These are phyloP conservation scores for Puccinellia tenuiflora DNA, from an alignment of 176 grass and related monocot genomes.

Conservation along the genomic window DNA sequence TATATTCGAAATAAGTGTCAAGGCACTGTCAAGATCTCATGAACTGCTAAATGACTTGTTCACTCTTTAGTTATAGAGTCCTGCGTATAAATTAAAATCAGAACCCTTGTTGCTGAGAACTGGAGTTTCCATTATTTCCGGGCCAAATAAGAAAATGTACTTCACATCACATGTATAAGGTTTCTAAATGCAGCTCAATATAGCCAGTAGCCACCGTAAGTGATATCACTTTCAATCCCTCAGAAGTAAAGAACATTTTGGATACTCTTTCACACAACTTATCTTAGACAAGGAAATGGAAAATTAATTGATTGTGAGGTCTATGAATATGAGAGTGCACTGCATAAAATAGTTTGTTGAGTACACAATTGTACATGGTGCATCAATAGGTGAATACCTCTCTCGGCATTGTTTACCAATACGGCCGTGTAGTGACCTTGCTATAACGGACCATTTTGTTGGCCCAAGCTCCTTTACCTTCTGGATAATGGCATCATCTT, in stretches of 20 bases:
- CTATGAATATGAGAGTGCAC: neutral
- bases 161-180: neutral
- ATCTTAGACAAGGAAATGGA: neutral
- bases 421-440: slow-evolving; percentile 69
- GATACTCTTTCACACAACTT: neutral
- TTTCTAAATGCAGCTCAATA: neutral
- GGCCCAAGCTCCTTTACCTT: slow-evolving; percentile 79
- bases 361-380: neutral
- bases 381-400: slow-evolving; percentile 50
- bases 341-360: slow-evolving; percentile 7
- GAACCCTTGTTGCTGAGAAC: neutral
- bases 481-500: slow-evolving; percentile 79
- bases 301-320: neutral
- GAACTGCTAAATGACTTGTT: slow-evolving; percentile 2
- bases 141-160: neutral
- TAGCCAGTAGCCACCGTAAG: neutral
- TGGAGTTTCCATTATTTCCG: neutral
- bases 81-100: neutral
- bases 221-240: neutral
- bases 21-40: neutral
- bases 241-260: neutral
- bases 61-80: neutral
- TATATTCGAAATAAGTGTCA: neutral
- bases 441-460: slow-evolving; percentile 87
- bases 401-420: slow-evolving; percentile 98